Evolutionary conservation across 176 grass and related monocot genomes (phyloP).

Genomic region (Lolium perenne): DNA sequence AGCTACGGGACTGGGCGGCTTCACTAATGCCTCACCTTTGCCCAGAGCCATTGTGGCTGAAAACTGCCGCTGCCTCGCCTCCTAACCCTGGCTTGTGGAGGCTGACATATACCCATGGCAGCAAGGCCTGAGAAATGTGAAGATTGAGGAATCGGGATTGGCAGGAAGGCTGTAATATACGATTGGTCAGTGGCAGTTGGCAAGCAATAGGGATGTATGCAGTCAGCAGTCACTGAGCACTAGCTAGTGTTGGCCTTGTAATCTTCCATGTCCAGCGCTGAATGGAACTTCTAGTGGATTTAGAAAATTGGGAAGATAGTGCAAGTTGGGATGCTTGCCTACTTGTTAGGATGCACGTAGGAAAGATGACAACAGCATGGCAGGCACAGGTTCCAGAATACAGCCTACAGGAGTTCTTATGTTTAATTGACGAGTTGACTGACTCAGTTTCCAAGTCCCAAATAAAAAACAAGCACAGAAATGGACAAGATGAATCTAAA

Average conservation of each 20-base stretch:
- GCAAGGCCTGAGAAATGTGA: not conserved
- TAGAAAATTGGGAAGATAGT: not conserved
- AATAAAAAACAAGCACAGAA: not conserved
- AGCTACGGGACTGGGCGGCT: not conserved
- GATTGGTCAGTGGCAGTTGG: not conserved
- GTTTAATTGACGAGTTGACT: constrained; percentile 5
- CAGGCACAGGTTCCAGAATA: not conserved
- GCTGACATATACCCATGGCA: not conserved
- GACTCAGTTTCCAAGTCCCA: not conserved
- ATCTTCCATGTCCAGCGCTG: not conserved
- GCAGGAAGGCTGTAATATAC: not conserved
- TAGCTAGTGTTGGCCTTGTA: constrained; percentile 7
- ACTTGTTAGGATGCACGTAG: not conserved
- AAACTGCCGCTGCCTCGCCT: not conserved
- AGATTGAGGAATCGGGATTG: not conserved
- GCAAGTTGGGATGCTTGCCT: not conserved
- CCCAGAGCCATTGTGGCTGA: not conserved
- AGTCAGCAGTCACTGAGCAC: not conserved
- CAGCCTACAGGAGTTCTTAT: not conserved
- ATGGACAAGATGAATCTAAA: constrained; percentile 1
- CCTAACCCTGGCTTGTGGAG: not conserved
- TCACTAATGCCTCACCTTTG: not conserved
- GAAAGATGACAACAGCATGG: not conserved
- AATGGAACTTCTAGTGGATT: constrained; percentile 1
- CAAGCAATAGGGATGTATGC: not conserved